phyloP scores from a whole-genome alignment of 2,329 filamentous ascomycete genomes.

The Septoria petroselini region DNA sequence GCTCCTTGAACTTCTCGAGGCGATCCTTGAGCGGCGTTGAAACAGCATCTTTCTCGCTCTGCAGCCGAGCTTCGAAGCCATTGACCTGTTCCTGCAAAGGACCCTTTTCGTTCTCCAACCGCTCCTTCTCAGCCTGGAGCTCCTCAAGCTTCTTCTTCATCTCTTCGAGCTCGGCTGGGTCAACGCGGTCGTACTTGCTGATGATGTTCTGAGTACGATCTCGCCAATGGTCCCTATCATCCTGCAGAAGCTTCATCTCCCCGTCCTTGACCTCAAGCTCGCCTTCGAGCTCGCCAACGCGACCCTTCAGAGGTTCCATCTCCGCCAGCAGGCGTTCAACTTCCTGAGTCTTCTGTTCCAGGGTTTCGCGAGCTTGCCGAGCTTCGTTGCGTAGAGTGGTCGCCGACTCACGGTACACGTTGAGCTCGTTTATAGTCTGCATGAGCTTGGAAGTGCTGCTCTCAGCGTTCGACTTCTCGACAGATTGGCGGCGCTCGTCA shows the following conservation, averaged over 20 bases:
- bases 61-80: slow-evolving; percentile 46
- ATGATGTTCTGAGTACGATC: slow-evolving; percentile 94
- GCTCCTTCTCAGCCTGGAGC: slow-evolving; percentile 52
- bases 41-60: slow-evolving; percentile 34
- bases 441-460: slow-evolving; percentile 85
- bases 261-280: slow-evolving; percentile 77
- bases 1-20: slow-evolving; percentile 53
- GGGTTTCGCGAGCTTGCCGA: slow-evolving; percentile 70
- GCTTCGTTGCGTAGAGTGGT: slow-evolving; percentile 85
- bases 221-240: slow-evolving; percentile 92
- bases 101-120: slow-evolving; percentile 52
- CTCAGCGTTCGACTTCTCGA: slow-evolving; percentile 68
- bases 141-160: slow-evolving; percentile 72
- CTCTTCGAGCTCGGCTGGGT: slow-evolving; percentile 87
- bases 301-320: slow-evolving; percentile 77
- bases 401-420: slow-evolving; percentile 92
- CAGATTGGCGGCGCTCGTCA: slow-evolving; percentile 75
- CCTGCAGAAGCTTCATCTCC: slow-evolving; percentile 82
- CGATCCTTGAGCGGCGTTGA: slow-evolving; percentile 20
- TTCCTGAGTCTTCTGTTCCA: slow-evolving; percentile 70
- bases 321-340: slow-evolving; percentile 71
- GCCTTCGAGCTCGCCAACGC: slow-evolving; percentile 77
- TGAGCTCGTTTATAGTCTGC: slow-evolving; percentile 92
- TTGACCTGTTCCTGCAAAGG: slow-evolving; percentile 51
- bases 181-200: slow-evolving; percentile 91